Base-by-base conservation (phyloP, 1,139 yeast genomes). In the Keqinozyma sinolaborantium region DNA sequence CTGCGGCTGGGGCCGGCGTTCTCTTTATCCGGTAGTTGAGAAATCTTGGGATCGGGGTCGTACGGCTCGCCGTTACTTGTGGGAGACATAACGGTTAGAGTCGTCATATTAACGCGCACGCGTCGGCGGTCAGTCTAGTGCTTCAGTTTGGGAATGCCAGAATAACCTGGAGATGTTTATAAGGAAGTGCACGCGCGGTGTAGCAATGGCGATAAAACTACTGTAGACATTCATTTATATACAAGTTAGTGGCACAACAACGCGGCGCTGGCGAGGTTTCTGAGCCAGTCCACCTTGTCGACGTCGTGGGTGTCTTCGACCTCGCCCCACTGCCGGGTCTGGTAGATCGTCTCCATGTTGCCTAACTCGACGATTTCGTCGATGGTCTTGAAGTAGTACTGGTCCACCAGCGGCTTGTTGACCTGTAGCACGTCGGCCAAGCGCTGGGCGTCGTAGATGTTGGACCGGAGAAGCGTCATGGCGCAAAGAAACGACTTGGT, bases 241-340 rank as follows among this genome's bases (percentile, higher is more conserved):
- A 12, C 23, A 10, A 13, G 5, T 25, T 32, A 44, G 26, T 43
- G 38, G 26, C 56, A 45, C 20, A 83, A 58, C 34, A 87, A 60
- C n/a, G 88, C 83, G 23, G 95, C 94, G 45, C 90, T 75, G 21
- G 92, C 78, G 31, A 92, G 70, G 47, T 80, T 81, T 57, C 97
- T 77, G 45, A 86, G 69, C 56, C 95, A 73, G 45, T 92, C 97
- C 29, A 80, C 95, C 56, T 83, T 83, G 50, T 87, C 95, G 12
- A 92, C 97, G 56, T 92, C 98, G 53, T 92, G 98, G 4, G 97
- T 88, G 51, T 92, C 98, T 61, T 92, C 98, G 15, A 92, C 97
- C 57, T 92, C 97, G 25, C 98, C 98, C 98, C 98, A 92, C 50
- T 80, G 74, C 25, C 77, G 79, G 16, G 95, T 85, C 58, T 92